Base-by-base conservation (phyloP, 1,284 basidiomycete species). In the Boletus sp. region DNA sequence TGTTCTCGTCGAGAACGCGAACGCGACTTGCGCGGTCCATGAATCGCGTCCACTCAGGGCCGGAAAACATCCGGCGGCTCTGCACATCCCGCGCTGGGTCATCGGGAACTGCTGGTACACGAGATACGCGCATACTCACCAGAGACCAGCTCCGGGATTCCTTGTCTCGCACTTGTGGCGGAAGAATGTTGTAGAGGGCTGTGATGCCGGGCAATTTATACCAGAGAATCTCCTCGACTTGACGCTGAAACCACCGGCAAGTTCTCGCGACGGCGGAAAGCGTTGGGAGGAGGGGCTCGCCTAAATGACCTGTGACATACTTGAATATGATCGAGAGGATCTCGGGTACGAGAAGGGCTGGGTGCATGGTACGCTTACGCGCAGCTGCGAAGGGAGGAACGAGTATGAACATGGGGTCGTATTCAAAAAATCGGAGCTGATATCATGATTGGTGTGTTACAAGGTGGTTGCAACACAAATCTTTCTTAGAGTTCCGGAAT, bases 211-310 rank as follows among this genome's bases (percentile, higher is more conserved):
- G 36, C 19, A 59, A 16, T 13, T 51, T 29, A 39, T 42, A 41
- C 59, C 59, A 61, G 19, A 64, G 44, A 4, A 61, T 45, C 19
- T 32, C 50, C 16, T 62, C 59, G 3, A 47, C 59, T 0, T 40
- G 44, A 10, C 29, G 20, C 36, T 51, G 52, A 39, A 64, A 61
- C 12, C 16, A 22, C 8, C 42, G 57, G 30, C 57, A 62, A 10
- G 59, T 56, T 44, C 59, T 63, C 25, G 61, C 61, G 29, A 64
- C 17, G 37, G 52, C 54, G 1, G 49, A 46, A 10, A 62, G 59
- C 1, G 55, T 47, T 25, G 47, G 33, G 29, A 57, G 44, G 30
- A 45, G 30, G 8, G 50, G 54, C 19, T 50, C 22, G 40, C 57
- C 61, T 7, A 34, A 37, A 41, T 47, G 51, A 35, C 61, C 50